phyloP scores from a whole-genome alignment of 441 rosid species.

The Brassica hybrid region DNA sequence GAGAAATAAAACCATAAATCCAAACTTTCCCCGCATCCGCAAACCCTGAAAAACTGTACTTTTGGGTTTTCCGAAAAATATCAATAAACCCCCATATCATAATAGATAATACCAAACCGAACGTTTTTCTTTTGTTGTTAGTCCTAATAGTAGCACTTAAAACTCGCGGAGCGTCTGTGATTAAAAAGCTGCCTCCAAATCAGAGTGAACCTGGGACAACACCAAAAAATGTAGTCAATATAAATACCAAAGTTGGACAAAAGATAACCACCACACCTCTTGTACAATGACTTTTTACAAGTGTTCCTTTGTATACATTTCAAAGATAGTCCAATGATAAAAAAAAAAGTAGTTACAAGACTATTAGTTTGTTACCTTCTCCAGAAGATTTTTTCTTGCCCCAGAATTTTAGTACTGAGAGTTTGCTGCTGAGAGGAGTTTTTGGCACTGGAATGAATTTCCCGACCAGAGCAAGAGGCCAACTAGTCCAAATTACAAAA shows the following conservation, averaged over 20 bases:
- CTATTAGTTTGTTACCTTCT: slow-evolving; percentile 28
- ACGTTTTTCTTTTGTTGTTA: slow-evolving; percentile 31
- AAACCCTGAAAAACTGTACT: slow-evolving; percentile 40
- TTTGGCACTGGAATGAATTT: slow-evolving; percentile 77
- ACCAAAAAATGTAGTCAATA: neutral
- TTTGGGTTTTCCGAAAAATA: slow-evolving; percentile 17
- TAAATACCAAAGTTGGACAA: neutral
- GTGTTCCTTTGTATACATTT: neutral
- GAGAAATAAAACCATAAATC: neutral
- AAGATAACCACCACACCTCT: neutral
- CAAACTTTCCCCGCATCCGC: slow-evolving; percentile 16
- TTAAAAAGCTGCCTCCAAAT: slow-evolving; percentile 24
- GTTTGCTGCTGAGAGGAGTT: slow-evolving; percentile 53
- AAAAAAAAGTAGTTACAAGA: neutral
- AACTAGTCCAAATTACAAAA: slow-evolving; percentile 49
- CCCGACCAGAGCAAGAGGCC: slow-evolving; percentile 86
- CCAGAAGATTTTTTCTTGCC: slow-evolving; percentile 40
- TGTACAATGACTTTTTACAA: neutral
- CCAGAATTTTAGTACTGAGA: slow-evolving; percentile 32
- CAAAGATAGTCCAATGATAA: neutral
- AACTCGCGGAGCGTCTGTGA: neutral
- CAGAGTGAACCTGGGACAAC: slow-evolving; percentile 32
- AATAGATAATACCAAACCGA: slow-evolving; percentile 28
- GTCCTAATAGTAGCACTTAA: slow-evolving; percentile 34
- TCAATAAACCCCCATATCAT: slow-evolving; percentile 6